Base-by-base conservation (phyloP, 768 basidiomycete genomes). In the Hortiboletus flavorubellus region DNA sequence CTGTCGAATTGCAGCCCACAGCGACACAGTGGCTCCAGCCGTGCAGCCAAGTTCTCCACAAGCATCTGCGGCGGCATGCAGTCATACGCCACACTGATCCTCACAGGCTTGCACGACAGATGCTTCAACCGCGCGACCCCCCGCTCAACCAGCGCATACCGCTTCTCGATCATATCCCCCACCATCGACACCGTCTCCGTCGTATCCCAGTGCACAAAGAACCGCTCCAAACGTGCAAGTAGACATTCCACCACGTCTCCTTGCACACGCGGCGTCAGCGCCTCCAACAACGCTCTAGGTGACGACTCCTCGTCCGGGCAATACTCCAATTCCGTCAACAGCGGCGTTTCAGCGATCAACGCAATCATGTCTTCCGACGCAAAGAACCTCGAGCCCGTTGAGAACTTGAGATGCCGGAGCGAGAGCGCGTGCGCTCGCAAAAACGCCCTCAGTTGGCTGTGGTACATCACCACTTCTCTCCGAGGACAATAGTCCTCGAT, bases 141-240 rank as follows among this genome's bases (percentile, higher is more conserved):
- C 10, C 41, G 57, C 6, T 50, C 58, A 0, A 40, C 44, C 30
- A 63, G 21, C 33, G 61, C 49, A 42, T 61, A 64, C 35, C 66
- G 64, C 30, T 40, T 12, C 50, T 67, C 67, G 9, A 66, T 54
- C 66, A 67, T 63, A 8, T 67, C 57, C 2, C 59, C 66, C 54
- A 68, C 66, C 51, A 54, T 59, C 18, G 53, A 53, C 12, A 67
- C 59, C 37, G 67, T 64, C 58, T 64, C 65, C 18, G 54, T 41
- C 50, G 58, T 64, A 40, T 69, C 67, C 66, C 66, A 67, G 35
- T 62, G 59, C 33, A 67, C 55, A 15, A 42, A 55, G 15, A 64
- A 23, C 46, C 62, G 55, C 18, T 69, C 59, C 42, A 68, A 33
- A 35, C 23, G 11, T 0, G 64, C 59, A 5, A 66, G 59, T 1